Percentiles rank a stretch among this genome's conserved stretches.
Conservation (phyloP, 1,284 basidiomycete species). For the Cryptococcus jaspeensis region DNA sequence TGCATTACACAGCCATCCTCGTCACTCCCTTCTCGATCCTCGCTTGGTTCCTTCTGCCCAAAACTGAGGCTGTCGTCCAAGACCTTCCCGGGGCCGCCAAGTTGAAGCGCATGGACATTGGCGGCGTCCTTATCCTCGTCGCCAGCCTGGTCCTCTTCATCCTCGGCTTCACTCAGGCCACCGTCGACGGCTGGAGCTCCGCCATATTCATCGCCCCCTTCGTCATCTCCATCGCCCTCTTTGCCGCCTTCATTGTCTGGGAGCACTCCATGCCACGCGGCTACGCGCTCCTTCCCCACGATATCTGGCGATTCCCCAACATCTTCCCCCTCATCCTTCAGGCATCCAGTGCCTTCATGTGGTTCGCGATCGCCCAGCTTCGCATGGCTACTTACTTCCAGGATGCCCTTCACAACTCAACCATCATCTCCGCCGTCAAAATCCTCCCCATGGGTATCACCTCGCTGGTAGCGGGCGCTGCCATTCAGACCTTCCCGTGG, state of each 20-base stretch:
- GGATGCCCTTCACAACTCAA: slow-evolving; percentile 29
- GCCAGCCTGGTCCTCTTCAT: slow-evolving; percentile 45
- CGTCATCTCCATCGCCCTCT: slow-evolving; percentile 59
- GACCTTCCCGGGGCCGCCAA: slow-evolving; percentile 39
- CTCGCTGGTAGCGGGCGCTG: slow-evolving; percentile 36
- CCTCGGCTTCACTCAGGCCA: slow-evolving; percentile 47
- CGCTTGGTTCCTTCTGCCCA: slow-evolving; percentile 42
- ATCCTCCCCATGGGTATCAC: slow-evolving; percentile 46
- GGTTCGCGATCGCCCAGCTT: slow-evolving; percentile 41
- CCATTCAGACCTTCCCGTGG: slow-evolving; percentile 27
- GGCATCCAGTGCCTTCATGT: slow-evolving; percentile 31
- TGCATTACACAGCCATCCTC: slow-evolving; percentile 23
- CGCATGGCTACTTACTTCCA: slow-evolving; percentile 45
- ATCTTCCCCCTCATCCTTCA: slow-evolving; percentile 38
- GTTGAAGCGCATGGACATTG: slow-evolving; percentile 48
- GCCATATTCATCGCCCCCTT: slow-evolving; percentile 48
- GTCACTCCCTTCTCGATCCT: slow-evolving; percentile 36
- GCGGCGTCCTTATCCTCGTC: slow-evolving; percentile 40
- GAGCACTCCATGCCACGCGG: slow-evolving; percentile 34
- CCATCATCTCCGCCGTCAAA: slow-evolving; percentile 42
- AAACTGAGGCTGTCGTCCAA: slow-evolving; percentile 41
- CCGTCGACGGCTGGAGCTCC: slow-evolving; percentile 38
- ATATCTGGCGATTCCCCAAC: slow-evolving; percentile 43
- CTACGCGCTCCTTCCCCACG: slow-evolving; percentile 41
- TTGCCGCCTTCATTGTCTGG: slow-evolving; percentile 58